These are phyloP conservation scores for Volvox reticuliferus DNA, from an alignment of 139 green algal genomes.

Conservation along the genomic window DNA sequence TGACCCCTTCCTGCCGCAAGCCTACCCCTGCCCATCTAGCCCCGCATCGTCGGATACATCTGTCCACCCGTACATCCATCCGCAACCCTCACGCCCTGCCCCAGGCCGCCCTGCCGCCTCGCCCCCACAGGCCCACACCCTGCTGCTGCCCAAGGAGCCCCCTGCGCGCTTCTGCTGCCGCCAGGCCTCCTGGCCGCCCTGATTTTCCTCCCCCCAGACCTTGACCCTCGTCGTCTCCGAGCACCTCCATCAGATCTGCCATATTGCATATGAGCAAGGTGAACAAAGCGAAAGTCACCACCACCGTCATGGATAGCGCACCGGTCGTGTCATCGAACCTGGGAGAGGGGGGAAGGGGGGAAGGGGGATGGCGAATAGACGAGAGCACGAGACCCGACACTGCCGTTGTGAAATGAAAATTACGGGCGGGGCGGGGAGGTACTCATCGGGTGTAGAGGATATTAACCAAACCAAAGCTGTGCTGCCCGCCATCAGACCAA, in stretches of 20 bases:
- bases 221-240: constrained; percentile 8
- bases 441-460: too few species aligned
- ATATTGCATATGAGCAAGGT: constrained; percentile 44
- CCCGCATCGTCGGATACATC: too few species aligned
- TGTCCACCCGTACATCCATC: too few species aligned
- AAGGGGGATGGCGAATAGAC: too few species aligned
- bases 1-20: too few species aligned
- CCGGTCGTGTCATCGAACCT: constrained; percentile 52
- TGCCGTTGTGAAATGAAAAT: too few species aligned
- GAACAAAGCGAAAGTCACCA: constrained; percentile 34
- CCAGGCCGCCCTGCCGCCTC: neutral
- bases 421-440: too few species aligned
- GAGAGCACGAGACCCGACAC: too few species aligned
- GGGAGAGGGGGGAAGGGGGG: neutral
- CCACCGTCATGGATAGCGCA: constrained; percentile 26
- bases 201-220: neutral
- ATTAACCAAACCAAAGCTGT: too few species aligned
- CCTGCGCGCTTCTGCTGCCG: neutral
- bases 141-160: neutral
- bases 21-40: too few species aligned
- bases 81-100: neutral
- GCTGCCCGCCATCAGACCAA: neutral
- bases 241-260: constrained; percentile 51
- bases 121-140: neutral
- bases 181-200: neutral